phyloP scores from a whole-genome alignment of 2,329 filamentous ascomycete species.

The Claviceps paspali region DNA sequence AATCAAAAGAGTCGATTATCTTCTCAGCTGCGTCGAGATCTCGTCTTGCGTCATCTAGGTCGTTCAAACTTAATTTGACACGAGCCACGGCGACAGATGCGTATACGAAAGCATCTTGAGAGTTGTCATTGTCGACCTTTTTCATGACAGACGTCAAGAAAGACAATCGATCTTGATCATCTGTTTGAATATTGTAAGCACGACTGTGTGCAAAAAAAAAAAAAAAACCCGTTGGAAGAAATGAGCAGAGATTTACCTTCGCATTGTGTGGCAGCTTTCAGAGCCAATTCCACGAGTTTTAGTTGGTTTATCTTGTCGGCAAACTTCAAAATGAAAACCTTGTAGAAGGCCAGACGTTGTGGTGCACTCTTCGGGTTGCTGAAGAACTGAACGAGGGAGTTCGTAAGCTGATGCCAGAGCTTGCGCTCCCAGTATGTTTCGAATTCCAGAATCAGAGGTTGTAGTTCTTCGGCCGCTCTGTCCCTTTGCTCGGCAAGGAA shows the following conservation, averaged over 20 bases:
- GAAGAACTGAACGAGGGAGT: slow-evolving; percentile 79
- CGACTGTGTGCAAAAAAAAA: no score
- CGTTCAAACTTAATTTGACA: slow-evolving; percentile 66
- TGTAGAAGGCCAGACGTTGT: slow-evolving; percentile 82
- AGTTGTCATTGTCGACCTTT: slow-evolving; percentile 82
- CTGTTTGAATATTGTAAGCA: slow-evolving; percentile 30
- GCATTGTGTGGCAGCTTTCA: slow-evolving; percentile 77
- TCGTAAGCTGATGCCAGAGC: slow-evolving; percentile 96
- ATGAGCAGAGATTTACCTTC: slow-evolving; percentile 44
- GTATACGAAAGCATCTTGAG: slow-evolving; percentile 91
- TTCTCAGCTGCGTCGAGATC: slow-evolving; percentile 78
- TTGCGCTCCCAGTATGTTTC: slow-evolving; percentile 98
- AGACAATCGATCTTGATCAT: slow-evolving; percentile 68
- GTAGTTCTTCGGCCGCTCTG: slow-evolving; percentile 71
- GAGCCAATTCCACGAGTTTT: slow-evolving; percentile 81
- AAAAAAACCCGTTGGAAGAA: no score
- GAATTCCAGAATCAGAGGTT: slow-evolving; percentile 76
- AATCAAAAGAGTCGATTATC: slow-evolving; percentile 83
- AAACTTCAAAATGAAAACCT: slow-evolving; percentile 89
- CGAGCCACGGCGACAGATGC: slow-evolving; percentile 80
- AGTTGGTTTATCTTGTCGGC: slow-evolving; percentile 98
- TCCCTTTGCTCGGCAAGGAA: slow-evolving; percentile 87
- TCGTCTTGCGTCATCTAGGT: slow-evolving; percentile 69
- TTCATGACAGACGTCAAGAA: slow-evolving; percentile 74
- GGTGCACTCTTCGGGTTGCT: slow-evolving; percentile 62